Conservation (phyloP, 83 land plant genomes). For the Thuja plicata region DNA sequence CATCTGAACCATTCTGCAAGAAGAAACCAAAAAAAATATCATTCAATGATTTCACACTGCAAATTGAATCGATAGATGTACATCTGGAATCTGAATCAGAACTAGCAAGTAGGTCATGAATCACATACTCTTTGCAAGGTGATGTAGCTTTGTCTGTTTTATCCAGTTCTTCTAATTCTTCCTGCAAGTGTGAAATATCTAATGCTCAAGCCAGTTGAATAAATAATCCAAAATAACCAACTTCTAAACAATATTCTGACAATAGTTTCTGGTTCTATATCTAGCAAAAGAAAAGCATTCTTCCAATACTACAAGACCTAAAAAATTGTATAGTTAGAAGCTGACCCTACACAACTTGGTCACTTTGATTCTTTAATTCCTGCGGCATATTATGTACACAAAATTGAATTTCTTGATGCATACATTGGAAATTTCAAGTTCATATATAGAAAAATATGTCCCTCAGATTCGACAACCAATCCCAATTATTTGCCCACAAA, state of each 20-base stretch:
- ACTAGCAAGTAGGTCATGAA: neutral
- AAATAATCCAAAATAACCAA: neutral
- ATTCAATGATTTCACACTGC: neutral
- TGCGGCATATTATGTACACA: neutral
- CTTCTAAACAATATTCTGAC: neutral
- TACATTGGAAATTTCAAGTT: neutral
- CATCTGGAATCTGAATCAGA: neutral
- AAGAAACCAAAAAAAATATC: neutral
- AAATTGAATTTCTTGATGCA: neutral
- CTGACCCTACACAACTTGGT: neutral
- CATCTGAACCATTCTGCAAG: conserved; percentile 28
- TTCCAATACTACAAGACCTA: neutral
- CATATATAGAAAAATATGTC: neutral
- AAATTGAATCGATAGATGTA: neutral
- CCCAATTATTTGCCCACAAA: neutral
- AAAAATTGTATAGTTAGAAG: neutral
- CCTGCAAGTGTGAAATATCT: conserved; percentile 20
- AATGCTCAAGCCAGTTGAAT: neutral
- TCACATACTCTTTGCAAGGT: conserved; percentile 51
- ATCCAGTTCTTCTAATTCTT: conserved; percentile 51
- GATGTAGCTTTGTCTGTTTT: conserved; percentile 42
- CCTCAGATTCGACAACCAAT: neutral
- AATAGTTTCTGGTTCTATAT: neutral
- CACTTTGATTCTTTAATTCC: neutral
- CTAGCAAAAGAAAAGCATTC: neutral